phyloP scores from a whole-genome alignment of 768 basidiomycete species.

The Collybiopsis luxurians region DNA sequence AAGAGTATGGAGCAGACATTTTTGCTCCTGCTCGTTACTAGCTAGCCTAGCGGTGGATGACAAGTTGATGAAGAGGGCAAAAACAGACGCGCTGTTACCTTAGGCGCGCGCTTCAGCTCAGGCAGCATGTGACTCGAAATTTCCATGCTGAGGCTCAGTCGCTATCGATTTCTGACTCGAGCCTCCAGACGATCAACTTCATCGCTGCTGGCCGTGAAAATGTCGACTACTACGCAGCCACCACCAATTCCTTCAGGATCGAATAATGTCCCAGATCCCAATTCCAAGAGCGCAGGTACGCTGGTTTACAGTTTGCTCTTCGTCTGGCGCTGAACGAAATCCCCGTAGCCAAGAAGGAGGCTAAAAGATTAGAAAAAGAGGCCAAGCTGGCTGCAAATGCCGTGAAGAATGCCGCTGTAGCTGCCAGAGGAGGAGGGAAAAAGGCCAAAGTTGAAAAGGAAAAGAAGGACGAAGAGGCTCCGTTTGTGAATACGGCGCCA shows the following conservation, averaged over 20 bases:
- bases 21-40: no score
- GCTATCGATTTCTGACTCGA: constrained; percentile 8
- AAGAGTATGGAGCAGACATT: no score
- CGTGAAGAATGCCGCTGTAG: constrained; percentile 44
- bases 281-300: constrained; percentile 41
- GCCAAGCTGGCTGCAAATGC: constrained; percentile 74
- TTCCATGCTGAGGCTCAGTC: neutral
- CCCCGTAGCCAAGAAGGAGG: constrained; percentile 88
- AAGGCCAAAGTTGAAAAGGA: constrained; percentile 75
- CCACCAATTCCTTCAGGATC: neutral
- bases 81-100: no score
- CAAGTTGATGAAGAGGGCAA: no score
- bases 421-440: constrained; percentile 46
- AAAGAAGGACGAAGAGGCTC: constrained; percentile 63
- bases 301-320: constrained; percentile 1
- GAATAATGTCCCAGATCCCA: constrained; percentile 15
- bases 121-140: constrained; percentile 2
- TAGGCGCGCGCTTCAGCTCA: neutral
- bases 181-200: neutral
- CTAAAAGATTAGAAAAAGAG: constrained; percentile 77
- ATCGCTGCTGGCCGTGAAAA: neutral
- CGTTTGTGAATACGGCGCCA: constrained; percentile 88
- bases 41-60: no score
- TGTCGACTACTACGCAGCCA: constrained; percentile 1
- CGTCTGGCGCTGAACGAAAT: neutral